These are phyloP conservation scores for Colletotrichum horii DNA, from an alignment of 2,329 filamentous ascomycete genomes.

Conservation along the genomic window DNA sequence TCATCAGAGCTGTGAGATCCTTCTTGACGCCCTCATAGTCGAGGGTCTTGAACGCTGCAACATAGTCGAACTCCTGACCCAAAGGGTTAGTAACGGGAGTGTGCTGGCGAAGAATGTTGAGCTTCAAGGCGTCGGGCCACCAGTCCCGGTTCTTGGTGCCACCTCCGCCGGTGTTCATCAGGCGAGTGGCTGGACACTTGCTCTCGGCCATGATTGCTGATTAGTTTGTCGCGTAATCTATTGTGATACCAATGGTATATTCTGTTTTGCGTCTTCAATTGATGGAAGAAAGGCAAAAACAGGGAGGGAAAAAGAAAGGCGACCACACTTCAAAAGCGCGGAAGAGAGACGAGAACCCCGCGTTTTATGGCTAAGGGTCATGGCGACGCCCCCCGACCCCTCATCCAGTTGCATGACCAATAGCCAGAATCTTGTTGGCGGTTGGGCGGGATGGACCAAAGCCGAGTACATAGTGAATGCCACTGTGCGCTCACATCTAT, in stretches of 20 bases:
- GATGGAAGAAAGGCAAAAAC: neutral
- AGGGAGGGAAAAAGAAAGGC: neutral
- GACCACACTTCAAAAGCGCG: neutral
- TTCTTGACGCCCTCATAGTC: slow-evolving; percentile 77
- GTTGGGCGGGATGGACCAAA: neutral
- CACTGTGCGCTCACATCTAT: slow-evolving; percentile 6
- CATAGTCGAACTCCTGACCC: slow-evolving; percentile 73
- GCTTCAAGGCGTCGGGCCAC: slow-evolving; percentile 73
- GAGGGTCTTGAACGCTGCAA: slow-evolving; percentile 74
- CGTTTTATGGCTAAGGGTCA: slow-evolving; percentile 12
- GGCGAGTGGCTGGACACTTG: slow-evolving; percentile 16
- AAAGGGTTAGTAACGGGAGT: slow-evolving; percentile 67
- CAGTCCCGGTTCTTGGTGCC: slow-evolving; percentile 74
- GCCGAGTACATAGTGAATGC: slow-evolving; percentile 2
- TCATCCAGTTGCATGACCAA: slow-evolving; percentile 18
- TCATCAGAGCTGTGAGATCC: slow-evolving; percentile 74
- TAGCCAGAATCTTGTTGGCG: slow-evolving; percentile 13
- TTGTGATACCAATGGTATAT: neutral
- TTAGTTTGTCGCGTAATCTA: neutral
- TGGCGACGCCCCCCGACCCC: neutral
- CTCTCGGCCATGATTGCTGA: slow-evolving; percentile 11
- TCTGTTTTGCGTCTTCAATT: neutral
- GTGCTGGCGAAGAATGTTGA: slow-evolving; percentile 78
- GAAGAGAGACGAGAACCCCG: slow-evolving; percentile 12
- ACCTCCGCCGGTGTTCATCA: slow-evolving; percentile 56